Conservation (phyloP, 2,329 filamentous ascomycete species). For the Dothideomycetes sp. region DNA sequence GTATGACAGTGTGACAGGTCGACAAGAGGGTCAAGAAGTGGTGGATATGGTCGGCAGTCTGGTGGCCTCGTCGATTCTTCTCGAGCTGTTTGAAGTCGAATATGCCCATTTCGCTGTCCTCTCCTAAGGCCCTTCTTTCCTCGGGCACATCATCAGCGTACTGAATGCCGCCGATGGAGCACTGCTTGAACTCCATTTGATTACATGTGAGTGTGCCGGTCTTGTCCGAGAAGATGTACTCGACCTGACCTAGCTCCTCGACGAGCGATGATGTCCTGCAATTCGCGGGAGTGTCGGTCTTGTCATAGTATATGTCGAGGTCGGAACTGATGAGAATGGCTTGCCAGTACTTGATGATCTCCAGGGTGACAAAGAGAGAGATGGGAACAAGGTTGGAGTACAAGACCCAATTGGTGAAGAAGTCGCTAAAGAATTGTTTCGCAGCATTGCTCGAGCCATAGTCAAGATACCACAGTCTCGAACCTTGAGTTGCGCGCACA, state of each 20-base stretch:
- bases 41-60: conserved; percentile 51
- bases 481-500: conserved; percentile 52
- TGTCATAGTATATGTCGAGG: conserved; percentile 94
- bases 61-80: conserved; percentile 54
- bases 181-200: conserved; percentile 97
- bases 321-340: conserved; percentile 97
- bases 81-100: conserved; percentile 71
- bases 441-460: conserved; percentile 56
- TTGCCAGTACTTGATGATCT: conserved; percentile 96
- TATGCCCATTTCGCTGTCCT: conserved; percentile 67
- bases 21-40: conserved; percentile 81
- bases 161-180: conserved; percentile 83
- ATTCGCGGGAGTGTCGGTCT: conserved; percentile 87
- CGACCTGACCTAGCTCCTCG: conserved; percentile 94
- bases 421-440: conserved; percentile 79
- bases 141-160: conserved; percentile 89
- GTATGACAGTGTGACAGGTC: conserved; percentile 95
- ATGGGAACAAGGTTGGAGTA: conserved; percentile 96
- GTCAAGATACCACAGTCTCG: conserved; percentile 61
- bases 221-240: conserved; percentile 98
- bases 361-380: conserved; percentile 93
- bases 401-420: conserved; percentile 96
- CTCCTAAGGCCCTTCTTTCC: conserved; percentile 63
- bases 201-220: conserved; percentile 97
- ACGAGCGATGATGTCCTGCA: conserved; percentile 94